A percentile compares a stretch with the other conserved stretches of the same genome.
These are phyloP conservation scores for Penicillium arizonense DNA, from an alignment of 495 filamentous ascomycete genomes.

Conservation along the genomic window DNA sequence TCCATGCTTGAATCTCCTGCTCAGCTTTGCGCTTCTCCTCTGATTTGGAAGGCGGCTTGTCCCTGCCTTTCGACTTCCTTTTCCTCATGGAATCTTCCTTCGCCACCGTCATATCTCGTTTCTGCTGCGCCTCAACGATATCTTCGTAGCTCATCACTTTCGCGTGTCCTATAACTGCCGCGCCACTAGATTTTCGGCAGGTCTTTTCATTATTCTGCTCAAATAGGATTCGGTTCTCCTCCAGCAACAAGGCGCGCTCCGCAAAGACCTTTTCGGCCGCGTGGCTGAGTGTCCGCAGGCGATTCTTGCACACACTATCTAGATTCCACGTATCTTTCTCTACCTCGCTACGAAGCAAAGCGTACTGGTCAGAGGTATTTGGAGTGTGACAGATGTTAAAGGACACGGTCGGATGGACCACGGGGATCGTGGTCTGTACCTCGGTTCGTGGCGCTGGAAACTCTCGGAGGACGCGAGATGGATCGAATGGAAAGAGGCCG, in stretches of 20 bases:
- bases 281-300: constrained; percentile 20
- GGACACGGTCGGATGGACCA: no score
- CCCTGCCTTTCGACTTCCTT: no score
- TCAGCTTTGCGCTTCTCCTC: constrained; percentile 16
- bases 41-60: constrained; percentile 7
- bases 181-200: constrained; percentile 28
- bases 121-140: constrained; percentile 30
- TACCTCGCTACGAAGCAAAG: constrained; percentile 26
- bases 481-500: constrained; percentile 35
- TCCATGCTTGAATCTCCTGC: constrained; percentile 14
- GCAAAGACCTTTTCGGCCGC: constrained; percentile 31
- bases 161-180: constrained; percentile 26
- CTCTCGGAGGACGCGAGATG: no score
- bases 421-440: no score
- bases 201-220: constrained; percentile 33
- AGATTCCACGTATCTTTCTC: constrained; percentile 24
- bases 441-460: no score
- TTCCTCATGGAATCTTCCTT: no score
- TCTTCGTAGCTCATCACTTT: constrained; percentile 39
- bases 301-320: constrained; percentile 22
- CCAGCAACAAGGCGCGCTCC: constrained; percentile 23
- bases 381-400: no score
- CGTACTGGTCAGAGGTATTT: constrained; percentile 29
- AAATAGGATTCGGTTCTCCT: constrained; percentile 23
- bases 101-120: no score